Percentiles rank a stretch among this genome's conserved stretches.
Evolutionary conservation across 1,284 basidiomycete genomes (phyloP).

Genomic region (Moniliella sp.): DNA sequence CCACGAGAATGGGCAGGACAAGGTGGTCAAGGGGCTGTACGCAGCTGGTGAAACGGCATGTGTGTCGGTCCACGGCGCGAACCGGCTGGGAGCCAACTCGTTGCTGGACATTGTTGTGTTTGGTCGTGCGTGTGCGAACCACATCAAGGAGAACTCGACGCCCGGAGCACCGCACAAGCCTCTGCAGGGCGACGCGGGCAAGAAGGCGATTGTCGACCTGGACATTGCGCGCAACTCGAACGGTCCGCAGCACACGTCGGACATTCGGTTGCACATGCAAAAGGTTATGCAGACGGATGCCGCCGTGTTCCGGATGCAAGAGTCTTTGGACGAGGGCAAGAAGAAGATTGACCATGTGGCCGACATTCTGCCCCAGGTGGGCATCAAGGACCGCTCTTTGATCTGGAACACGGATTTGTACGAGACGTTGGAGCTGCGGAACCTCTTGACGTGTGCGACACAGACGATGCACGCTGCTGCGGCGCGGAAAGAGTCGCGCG

Average conservation of each 20-base stretch:
- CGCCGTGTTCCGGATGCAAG: slow-evolving; percentile 52
- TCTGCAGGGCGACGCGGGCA: slow-evolving; percentile 67
- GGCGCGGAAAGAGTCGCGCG: slow-evolving; percentile 85
- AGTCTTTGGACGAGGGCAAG: slow-evolving; percentile 75
- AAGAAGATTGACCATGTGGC: slow-evolving; percentile 64
- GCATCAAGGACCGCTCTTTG: slow-evolving; percentile 91
- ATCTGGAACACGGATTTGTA: slow-evolving; percentile 76
- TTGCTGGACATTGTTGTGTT: slow-evolving; percentile 97
- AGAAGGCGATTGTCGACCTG: slow-evolving; percentile 64
- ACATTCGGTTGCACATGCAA: slow-evolving; percentile 85
- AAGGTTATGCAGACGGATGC: slow-evolving; percentile 73
- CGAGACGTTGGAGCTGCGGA: slow-evolving; percentile 88
- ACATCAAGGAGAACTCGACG: slow-evolving; percentile 74
- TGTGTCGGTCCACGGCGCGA: slow-evolving; percentile 96
- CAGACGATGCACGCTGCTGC: slow-evolving; percentile 89
- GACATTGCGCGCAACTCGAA: slow-evolving; percentile 57
- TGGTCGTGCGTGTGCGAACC: slow-evolving; percentile 90
- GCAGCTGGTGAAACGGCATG: slow-evolving; percentile 96
- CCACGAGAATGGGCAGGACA: slow-evolving; percentile 51
- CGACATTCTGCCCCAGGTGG: slow-evolving; percentile 66
- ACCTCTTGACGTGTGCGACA: slow-evolving; percentile 76
- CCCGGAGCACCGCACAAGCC: slow-evolving; percentile 78
- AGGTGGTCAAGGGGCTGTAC: slow-evolving; percentile 86
- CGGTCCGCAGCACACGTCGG: slow-evolving; percentile 64
- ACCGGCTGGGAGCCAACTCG: slow-evolving; percentile 97